Evolutionary conservation across 1,284 basidiomycete genomes (phyloP).

Genomic region (Peniophora sp.): DNA sequence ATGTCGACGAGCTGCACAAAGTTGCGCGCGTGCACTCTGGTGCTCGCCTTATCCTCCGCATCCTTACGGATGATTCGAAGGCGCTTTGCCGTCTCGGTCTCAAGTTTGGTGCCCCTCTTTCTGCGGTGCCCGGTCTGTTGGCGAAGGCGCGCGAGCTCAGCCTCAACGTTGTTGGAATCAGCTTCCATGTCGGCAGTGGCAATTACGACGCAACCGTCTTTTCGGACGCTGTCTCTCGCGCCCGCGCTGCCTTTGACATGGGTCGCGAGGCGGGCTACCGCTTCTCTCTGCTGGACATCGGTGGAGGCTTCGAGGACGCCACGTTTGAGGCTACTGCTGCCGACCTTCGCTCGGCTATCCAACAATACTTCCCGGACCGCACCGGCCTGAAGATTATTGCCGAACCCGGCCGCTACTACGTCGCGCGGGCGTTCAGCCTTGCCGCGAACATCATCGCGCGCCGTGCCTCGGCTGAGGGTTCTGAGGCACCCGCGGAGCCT

Average conservation of each 20-base stretch:
- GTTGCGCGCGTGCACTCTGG: constrained; percentile 76
- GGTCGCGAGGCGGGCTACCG: constrained; percentile 75
- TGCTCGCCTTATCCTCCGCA: constrained; percentile 89
- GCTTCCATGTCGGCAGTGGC: constrained; percentile 97
- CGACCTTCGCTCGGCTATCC: constrained; percentile 69
- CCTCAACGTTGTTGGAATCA: constrained; percentile 89
- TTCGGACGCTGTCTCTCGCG: constrained; percentile 82
- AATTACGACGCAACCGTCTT: constrained; percentile 92
- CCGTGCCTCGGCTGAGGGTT: constrained; percentile 45
- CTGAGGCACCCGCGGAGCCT: constrained; percentile 23
- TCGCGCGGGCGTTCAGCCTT: constrained; percentile 87
- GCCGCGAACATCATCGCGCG: constrained; percentile 94
- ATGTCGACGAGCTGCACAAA: constrained; percentile 96
- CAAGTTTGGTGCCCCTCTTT: constrained; percentile 94
- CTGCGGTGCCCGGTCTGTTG: constrained; percentile 75
- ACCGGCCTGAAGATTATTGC: constrained; percentile 80
- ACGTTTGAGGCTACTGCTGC: constrained; percentile 80
- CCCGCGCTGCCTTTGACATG: constrained; percentile 85
- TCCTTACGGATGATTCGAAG: constrained; percentile 96
- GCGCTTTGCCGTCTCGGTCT: constrained; percentile 89
- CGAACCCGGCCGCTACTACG: constrained; percentile 95
- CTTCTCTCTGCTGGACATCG: constrained; percentile 86
- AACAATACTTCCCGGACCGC: constrained; percentile 82
- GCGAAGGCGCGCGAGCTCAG: constrained; percentile 73
- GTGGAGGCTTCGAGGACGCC: constrained; percentile 92